Base-by-base conservation (phyloP, 2,329 filamentous ascomycete species). In the Neoarthrinium moseri region DNA sequence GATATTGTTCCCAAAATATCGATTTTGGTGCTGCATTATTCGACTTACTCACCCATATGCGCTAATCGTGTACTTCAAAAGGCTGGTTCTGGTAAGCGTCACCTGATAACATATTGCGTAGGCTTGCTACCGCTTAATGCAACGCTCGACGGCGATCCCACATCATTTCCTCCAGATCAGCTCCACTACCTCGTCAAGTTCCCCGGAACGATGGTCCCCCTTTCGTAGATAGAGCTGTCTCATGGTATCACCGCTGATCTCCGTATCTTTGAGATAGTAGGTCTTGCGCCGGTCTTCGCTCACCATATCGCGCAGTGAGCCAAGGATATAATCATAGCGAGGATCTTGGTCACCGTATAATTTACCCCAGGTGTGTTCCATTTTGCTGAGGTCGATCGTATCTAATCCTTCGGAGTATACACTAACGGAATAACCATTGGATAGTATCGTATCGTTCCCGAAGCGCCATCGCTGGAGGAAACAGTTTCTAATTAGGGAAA, bases 381-480 rank as follows among this genome's bases (percentile, higher is more conserved):
- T 69, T 34, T 70, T 68, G 29, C 67, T 61, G 13, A 77, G 57
- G 17, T 75, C 70, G 1, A 74, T 46, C 3, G 56, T 53, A 5
- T 66, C 62, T 4, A 74, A 58, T 29, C 67, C 67, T 0, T 62
- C 58, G 2, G 58, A 52, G 50, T 82, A 83, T 33, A 68, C 62
- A 22, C 72, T 69, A 37, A 83, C 70, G 20, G 77, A 81, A 54
- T 75, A 84, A 1, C 80, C 81, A 56, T 83, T 84, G 23, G 75
- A 71, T 6, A 84, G 63, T 13, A 83, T 56, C 0, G 67, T 71
- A 41, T 76, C 68, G 13, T 58, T 49, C 29, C 61, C 66, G 42
- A 75, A 72, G 34, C 71, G 64, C 67, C 73, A 84, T 18, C 80
- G 70, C 55, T 79, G 77, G 38, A 84, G 63, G 50, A 83, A 72